Evolutionary conservation across 345 rosid species (phyloP), one percentile per base, ranked within the genome.

Genomic region (Boechera divaricarpa): DNA sequence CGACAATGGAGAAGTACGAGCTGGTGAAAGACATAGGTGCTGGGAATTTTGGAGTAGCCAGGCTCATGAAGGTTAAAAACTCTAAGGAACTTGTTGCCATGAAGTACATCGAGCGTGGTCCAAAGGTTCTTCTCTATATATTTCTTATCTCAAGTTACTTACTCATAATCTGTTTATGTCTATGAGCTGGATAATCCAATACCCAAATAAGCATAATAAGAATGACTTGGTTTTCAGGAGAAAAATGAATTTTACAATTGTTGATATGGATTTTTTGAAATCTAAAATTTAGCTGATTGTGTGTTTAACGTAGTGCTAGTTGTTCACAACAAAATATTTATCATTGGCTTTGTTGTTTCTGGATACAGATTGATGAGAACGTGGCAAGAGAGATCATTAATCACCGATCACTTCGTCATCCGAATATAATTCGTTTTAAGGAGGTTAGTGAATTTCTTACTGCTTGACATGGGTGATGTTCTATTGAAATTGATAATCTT

Each of bases 31-130:
- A 93, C 73, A 85, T 91, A 49, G 98, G 97, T 79, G 82, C 90
- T 62, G 98, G 98, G 70, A 91, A 93, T 83, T 90, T 91, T 41
- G 97, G 97, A 32, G 91, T 93, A 5, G 96, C 97, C 2, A 90
- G 97, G 91, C 91, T 93, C 52, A 82, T 93, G 88, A 83, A 91
- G 81, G 85, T 89, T 67, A 93, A 88, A 75, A 81, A 85, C 49
- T 91, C 98, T 11, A 85, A 82, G 75, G 96, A 93, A 75, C 89
- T 87, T 48, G 94, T 93, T 48, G 97, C 97, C 70, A 89, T 93
- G 93, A 93, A 93, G 85, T 91, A 89, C 81, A 93, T 91, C 78
- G 98, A 93, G 60, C 91, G 97, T 48, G 98, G 97, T 64, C 85
- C 69, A 5, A 93, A 85, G 96, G 96, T 91, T 42, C 48, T 15